phyloP scores from a whole-genome alignment of 2,329 filamentous ascomycete species.

The Aspergillus quadricinctus region DNA sequence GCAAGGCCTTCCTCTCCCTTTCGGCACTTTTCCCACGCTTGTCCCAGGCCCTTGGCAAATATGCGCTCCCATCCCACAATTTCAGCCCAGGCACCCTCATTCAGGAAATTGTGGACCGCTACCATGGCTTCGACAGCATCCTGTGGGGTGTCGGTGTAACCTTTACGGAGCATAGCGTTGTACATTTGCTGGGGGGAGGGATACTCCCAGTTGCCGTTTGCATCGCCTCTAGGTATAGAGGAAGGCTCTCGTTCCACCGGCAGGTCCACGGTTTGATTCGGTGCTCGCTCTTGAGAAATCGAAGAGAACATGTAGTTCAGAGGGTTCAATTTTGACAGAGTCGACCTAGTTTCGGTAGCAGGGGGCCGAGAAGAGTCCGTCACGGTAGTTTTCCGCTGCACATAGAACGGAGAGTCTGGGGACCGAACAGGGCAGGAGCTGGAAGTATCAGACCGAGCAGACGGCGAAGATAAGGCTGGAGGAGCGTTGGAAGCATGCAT shows the following conservation, averaged over 20 bases:
- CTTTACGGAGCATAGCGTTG: conserved; percentile 93
- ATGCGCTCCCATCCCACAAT: conserved; percentile 90
- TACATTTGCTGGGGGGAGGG: conserved; percentile 99
- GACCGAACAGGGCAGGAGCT: conserved; percentile 46
- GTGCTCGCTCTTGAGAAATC: conserved; percentile 73
- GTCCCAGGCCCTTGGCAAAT: conserved; percentile 68
- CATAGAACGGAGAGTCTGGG: conserved; percentile 47
- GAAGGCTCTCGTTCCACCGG: conserved; percentile 78
- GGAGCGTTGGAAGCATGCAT: conserved; percentile 56
- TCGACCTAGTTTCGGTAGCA: conserved; percentile 37
- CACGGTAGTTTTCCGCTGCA: conserved; percentile 28
- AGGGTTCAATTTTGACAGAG: conserved; percentile 65
- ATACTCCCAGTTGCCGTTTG: conserved; percentile 85
- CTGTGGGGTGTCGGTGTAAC: conserved; percentile 88
- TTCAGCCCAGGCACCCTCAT: conserved; percentile 95
- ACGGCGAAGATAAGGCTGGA: conserved; percentile 21
- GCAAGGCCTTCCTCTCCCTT: conserved; percentile 66
- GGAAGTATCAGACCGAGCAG: conserved; percentile 24
- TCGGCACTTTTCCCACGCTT: conserved; percentile 69
- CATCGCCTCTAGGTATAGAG: conserved; percentile 81
- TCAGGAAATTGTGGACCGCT: conserved; percentile 94
- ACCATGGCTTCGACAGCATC: conserved; percentile 97
- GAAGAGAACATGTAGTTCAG: conserved; percentile 95
- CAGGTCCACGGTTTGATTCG: conserved; percentile 67
- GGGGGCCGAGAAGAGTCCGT: conserved; percentile 29